phyloP scores from a whole-genome alignment of 495 filamentous ascomycete genomes.

The Saxophila tyrrhenica region DNA sequence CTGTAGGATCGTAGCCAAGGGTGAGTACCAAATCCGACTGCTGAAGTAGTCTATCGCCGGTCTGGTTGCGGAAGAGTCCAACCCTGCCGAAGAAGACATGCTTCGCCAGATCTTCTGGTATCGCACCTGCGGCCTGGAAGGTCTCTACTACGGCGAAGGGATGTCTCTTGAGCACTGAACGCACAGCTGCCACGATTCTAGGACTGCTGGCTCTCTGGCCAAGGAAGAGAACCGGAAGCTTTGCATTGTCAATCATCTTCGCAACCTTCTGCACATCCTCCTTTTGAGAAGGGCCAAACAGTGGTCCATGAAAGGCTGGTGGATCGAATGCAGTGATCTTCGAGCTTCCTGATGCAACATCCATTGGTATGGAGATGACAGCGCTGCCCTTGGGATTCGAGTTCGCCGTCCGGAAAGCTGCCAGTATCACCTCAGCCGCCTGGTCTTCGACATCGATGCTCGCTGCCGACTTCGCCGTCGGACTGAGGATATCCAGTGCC shows the following conservation, averaged over 20 bases:
- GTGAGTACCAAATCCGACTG: conserved; percentile 30
- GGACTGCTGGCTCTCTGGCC: conserved; percentile 27
- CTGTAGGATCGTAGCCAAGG: conserved; percentile 31
- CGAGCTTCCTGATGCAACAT: conserved; percentile 26
- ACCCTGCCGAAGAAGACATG: conserved; percentile 32
- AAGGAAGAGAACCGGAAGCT: conserved; percentile 30
- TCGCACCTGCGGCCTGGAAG: conserved; percentile 32
- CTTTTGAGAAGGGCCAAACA: conserved; percentile 22
- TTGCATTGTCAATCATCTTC: conserved; percentile 22
- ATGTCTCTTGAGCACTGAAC: conserved; percentile 23
- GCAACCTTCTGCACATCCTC: conserved; percentile 17
- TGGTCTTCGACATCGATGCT: conserved; percentile 29
- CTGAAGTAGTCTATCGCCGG: conserved; percentile 28
- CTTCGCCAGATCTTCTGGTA: conserved; percentile 25
- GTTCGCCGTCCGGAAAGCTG: conserved; percentile 27
- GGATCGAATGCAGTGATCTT: conserved; percentile 25
- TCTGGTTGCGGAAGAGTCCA: conserved; percentile 34
- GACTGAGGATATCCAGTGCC: conserved; percentile 24
- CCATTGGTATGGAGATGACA: conserved; percentile 30
- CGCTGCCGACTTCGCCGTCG: conserved; percentile 26
- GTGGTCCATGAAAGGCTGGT: conserved; percentile 23
- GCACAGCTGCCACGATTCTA: conserved; percentile 24
- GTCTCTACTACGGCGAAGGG: conserved; percentile 33
- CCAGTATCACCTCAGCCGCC: conserved; percentile 30
- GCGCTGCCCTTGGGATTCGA: conserved; percentile 25